Percentiles rank a stretch among this genome's conserved stretches.
Conservation (phyloP, 257 asterid species). For the Fraxinus americana region DNA sequence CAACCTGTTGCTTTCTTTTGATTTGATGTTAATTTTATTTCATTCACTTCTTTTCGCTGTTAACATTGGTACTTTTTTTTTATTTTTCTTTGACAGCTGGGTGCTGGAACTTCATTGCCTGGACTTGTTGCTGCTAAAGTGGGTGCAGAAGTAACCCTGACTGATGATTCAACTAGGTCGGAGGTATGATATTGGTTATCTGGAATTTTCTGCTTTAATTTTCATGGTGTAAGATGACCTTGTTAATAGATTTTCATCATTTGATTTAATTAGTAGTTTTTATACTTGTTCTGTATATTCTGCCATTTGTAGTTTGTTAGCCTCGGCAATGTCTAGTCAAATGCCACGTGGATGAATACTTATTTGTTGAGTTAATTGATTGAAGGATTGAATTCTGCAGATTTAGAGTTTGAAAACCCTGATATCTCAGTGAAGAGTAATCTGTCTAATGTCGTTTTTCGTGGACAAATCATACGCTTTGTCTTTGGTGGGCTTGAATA, state of each 20-base stretch:
- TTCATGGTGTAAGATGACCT: conserved; percentile 3
- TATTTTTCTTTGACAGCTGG: conserved; percentile 53
- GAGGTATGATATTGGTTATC: conserved; percentile 52
- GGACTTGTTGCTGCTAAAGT: conserved; percentile 91
- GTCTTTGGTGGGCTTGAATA: background rate
- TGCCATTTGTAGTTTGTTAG: background rate
- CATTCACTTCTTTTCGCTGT: conserved; percentile 9
- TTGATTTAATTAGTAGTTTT: background rate
- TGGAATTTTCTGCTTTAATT: conserved; percentile 5
- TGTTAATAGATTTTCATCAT: conserved; percentile 1
- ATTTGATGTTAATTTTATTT: background rate
- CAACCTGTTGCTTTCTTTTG: background rate
- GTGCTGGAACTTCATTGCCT: conserved; percentile 97
- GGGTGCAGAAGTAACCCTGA: conserved; percentile 83
- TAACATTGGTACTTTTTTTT: conserved; percentile 1
- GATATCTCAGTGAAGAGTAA: background rate
- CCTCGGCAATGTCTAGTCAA: background rate
- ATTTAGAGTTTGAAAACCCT: background rate
- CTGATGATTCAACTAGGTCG: conserved; percentile 60
- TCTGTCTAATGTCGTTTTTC: background rate
- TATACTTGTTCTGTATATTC: background rate
- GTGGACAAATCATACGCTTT: background rate
- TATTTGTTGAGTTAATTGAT: background rate
- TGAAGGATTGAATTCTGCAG: conserved; percentile 7
- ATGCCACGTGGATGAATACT: conserved; percentile 6